Conservation (phyloP, 1,284 basidiomycete genomes). For the Rhodotorula glutinis region DNA sequence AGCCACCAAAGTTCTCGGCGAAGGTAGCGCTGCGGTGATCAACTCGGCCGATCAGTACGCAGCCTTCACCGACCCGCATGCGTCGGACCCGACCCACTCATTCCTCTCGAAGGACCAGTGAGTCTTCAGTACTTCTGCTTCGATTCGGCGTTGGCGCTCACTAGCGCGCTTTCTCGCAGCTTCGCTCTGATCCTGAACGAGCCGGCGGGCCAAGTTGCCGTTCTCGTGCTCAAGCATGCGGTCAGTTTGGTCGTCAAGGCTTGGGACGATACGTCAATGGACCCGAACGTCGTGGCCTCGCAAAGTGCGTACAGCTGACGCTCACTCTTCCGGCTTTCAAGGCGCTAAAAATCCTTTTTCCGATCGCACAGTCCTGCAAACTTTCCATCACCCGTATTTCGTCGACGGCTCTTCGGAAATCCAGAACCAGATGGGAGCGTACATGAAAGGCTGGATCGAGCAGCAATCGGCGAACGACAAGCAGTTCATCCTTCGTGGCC, state of each 20-base stretch:
- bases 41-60: constrained; percentile 38
- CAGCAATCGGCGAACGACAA: constrained; percentile 44
- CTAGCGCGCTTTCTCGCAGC: constrained; percentile 2
- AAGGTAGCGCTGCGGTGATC: constrained; percentile 46
- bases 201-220: constrained; percentile 47
- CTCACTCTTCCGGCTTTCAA: not conserved
- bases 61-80: constrained; percentile 45
- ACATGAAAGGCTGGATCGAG: constrained; percentile 61
- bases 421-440: constrained; percentile 72
- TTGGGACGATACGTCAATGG: constrained; percentile 60
- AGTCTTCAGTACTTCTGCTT: not conserved
- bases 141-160: too few species aligned
- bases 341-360: not conserved
- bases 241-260: constrained; percentile 71
- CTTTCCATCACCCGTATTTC: constrained; percentile 76
- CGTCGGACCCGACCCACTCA: constrained; percentile 47
- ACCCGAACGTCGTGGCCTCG: constrained; percentile 55
- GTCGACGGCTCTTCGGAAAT: constrained; percentile 64
- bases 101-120: constrained; percentile 43
- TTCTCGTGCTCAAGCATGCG: constrained; percentile 56
- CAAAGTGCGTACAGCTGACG: constrained; percentile 5
- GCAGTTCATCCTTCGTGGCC: constrained; percentile 42
- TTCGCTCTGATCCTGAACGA: constrained; percentile 43
- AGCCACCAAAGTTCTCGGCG: constrained; percentile 46
- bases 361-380: constrained; percentile 56